These are phyloP conservation scores for Microdochium bolleyi DNA, from an alignment of 2,329 filamentous ascomycete genomes.

Conservation along the genomic window DNA sequence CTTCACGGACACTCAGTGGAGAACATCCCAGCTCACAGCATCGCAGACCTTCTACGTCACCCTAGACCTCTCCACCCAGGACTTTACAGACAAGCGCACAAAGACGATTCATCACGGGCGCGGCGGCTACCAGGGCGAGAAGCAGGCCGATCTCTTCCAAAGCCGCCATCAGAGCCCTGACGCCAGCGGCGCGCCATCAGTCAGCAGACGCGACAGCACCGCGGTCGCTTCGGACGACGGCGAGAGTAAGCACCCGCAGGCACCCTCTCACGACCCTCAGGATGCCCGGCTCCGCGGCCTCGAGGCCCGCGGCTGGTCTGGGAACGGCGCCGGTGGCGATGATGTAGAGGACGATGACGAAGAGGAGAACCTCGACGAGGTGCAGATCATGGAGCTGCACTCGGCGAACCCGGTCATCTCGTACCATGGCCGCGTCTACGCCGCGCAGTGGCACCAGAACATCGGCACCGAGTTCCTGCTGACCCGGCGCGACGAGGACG, in stretches of 20 bases:
- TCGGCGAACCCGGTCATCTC: conserved; percentile 68
- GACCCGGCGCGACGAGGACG: conserved; percentile 34
- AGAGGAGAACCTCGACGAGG: conserved; percentile 26
- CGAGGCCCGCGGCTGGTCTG: conserved; percentile 16
- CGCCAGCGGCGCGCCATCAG: neutral
- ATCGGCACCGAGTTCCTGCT: conserved; percentile 82
- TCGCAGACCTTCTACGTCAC: conserved; percentile 55
- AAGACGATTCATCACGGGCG: conserved; percentile 26
- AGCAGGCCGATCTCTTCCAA: neutral
- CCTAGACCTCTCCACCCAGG: conserved; percentile 53
- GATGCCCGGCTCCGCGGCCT: neutral
- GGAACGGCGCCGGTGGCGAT: conserved; percentile 3
- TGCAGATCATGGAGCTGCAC: conserved; percentile 82
- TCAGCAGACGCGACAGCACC: neutral
- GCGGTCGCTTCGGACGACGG: neutral
- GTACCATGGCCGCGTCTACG: conserved; percentile 71
- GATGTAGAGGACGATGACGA: conserved; percentile 5
- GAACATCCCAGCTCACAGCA: neutral
- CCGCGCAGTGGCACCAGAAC: conserved; percentile 73
- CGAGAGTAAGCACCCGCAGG: neutral
- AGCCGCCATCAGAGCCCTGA: neutral
- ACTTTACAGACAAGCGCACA: conserved; percentile 40
- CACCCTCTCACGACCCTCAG: neutral
- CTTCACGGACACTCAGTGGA: neutral
- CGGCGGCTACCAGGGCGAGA: conserved; percentile 32